A percentile compares a stretch with the other conserved stretches of the same genome.
Evolutionary conservation across 2,329 filamentous ascomycete species (phyloP).

Genomic region (Hypoxylon sp.): DNA sequence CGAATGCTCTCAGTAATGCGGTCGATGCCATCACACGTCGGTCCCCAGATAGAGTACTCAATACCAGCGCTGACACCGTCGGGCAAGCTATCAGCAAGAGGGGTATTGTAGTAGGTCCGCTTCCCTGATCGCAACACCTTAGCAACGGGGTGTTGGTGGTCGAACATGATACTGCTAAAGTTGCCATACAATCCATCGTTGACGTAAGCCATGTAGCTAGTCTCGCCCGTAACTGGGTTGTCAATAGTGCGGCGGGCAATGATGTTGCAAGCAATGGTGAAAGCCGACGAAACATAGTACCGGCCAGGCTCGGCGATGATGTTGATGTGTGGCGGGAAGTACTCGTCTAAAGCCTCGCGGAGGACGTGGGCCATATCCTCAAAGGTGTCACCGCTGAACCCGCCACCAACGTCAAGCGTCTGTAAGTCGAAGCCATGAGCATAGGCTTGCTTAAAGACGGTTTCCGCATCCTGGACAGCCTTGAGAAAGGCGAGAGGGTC

Average conservation of each 20-base stretch:
- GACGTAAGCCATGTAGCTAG: conserved; percentile 95
- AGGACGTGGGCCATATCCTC: conserved; percentile 90
- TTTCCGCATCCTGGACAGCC: conserved; percentile 89
- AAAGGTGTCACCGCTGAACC: conserved; percentile 92
- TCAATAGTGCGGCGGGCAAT: conserved; percentile 93
- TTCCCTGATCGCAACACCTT: conserved; percentile 79
- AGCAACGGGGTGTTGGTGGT: conserved; percentile 92
- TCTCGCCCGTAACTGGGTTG: conserved; percentile 74
- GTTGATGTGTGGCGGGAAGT: conserved; percentile 85
- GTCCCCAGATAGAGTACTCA: conserved; percentile 98
- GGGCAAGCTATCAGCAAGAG: conserved; percentile 63
- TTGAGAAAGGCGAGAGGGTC: conserved; percentile 93
- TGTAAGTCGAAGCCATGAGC: conserved; percentile 84
- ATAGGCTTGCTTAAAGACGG: conserved; percentile 88
- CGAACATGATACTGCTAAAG: conserved; percentile 99
- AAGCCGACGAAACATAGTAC: conserved; percentile 94
- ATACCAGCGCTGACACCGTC: conserved; percentile 64
- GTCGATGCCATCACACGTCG: conserved; percentile 98
- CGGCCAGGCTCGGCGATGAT: conserved; percentile 97
- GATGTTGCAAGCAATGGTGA: conserved; percentile 94
- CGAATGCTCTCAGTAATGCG: conserved; percentile 87
- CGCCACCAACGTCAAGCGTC: conserved; percentile 93
- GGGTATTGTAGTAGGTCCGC: conserved; percentile 71
- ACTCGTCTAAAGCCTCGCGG: conserved; percentile 83
- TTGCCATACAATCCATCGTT: conserved; percentile 99